Conservation (phyloP, 2,329 filamentous ascomycete species). For the Fusarium sp. region DNA sequence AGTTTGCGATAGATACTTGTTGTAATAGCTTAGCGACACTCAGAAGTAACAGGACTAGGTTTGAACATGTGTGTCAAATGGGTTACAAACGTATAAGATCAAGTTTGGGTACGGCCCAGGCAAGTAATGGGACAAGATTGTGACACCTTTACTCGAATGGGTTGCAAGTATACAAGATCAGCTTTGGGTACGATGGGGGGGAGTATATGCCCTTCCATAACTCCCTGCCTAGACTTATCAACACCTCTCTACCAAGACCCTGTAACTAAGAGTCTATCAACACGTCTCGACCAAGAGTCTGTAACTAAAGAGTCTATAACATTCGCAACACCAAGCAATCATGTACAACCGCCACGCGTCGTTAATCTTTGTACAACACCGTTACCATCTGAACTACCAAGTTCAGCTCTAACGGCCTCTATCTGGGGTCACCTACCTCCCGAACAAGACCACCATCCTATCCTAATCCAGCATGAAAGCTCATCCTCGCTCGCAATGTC, state of each 20-base stretch:
- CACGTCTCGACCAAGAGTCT: too few relatives aligned
- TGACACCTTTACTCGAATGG: too few relatives aligned
- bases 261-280: background rate
- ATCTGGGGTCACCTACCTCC: background rate
- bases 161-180: background rate
- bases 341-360: constrained; percentile 32
- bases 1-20: background rate
- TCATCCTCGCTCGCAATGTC: background rate
- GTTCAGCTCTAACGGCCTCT: background rate
- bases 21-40: background rate
- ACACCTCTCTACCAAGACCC: background rate
- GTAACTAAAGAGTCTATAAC: background rate
- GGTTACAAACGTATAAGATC: too few relatives aligned
- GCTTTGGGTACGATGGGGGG: background rate
- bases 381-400: background rate
- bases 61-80: too few relatives aligned
- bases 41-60: background rate
- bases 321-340: background rate
- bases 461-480: background rate
- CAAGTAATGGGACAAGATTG: too few relatives aligned
- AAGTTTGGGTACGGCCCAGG: too few relatives aligned
- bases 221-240: background rate
- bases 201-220: background rate
- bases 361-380: constrained; percentile 15
- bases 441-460: background rate